Evolutionary conservation across 495 filamentous ascomycete genomes (phyloP).

Genomic region (Bryoglossum gracile): DNA sequence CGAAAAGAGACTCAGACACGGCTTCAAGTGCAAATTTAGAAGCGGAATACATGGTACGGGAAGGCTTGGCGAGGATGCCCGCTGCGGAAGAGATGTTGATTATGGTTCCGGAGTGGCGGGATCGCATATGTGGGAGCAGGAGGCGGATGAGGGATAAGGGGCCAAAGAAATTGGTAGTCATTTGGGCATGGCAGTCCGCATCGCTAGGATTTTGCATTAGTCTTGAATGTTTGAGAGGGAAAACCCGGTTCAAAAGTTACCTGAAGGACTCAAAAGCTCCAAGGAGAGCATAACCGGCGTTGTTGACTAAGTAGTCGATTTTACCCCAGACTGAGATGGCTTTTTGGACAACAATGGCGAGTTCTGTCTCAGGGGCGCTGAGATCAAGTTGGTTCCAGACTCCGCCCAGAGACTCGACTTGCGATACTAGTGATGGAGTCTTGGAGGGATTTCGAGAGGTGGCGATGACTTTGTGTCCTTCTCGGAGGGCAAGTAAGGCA

Average conservation of each 20-base stretch:
- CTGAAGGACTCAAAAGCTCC: constrained; percentile 43
- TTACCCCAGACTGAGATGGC: constrained; percentile 37
- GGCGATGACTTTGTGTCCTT: constrained; percentile 40
- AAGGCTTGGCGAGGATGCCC: constrained; percentile 35
- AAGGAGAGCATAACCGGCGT: constrained; percentile 40
- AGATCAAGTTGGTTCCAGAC: constrained; percentile 40
- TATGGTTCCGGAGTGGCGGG: constrained; percentile 30
- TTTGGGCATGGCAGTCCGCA: constrained; percentile 30
- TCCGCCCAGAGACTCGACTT: constrained; percentile 39
- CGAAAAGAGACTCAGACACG: constrained; percentile 36
- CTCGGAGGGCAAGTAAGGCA: constrained; percentile 28
- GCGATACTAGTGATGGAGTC: constrained; percentile 31
- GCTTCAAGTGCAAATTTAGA: constrained; percentile 49
- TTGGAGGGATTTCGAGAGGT: constrained; percentile 38
- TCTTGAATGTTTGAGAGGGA: no score
- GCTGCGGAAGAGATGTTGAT: constrained; percentile 40
- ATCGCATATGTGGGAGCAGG: constrained; percentile 41
- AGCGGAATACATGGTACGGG: constrained; percentile 40
- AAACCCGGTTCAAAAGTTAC: constrained; percentile 30
- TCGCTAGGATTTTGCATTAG: constrained; percentile 21
- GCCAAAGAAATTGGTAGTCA: constrained; percentile 45
- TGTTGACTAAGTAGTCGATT: constrained; percentile 50
- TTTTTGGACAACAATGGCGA: constrained; percentile 33
- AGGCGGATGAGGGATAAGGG: constrained; percentile 39
- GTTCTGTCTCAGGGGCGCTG: constrained; percentile 27